These are phyloP conservation scores for Gossypium rotundifolium DNA, from an alignment of 345 rosid species.

Conservation along the genomic window DNA sequence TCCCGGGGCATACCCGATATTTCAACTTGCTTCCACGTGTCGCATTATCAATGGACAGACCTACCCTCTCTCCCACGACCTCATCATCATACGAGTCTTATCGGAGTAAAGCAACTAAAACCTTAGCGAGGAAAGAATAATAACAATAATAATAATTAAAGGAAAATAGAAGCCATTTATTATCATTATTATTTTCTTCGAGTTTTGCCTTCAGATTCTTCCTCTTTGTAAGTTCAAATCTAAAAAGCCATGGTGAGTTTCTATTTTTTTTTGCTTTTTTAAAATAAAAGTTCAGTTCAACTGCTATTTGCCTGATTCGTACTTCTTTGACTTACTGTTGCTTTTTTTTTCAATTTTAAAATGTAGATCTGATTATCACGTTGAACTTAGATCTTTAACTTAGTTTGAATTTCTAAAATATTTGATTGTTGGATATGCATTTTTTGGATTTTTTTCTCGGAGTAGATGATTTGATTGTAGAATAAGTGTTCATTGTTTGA, in stretches of 20 bases:
- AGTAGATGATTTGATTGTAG: neutral
- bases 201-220: neutral
- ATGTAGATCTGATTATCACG: neutral
- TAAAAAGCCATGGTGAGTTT: constrained; percentile 5
- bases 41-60: neutral
- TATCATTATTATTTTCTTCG: neutral
- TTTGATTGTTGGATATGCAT: neutral
- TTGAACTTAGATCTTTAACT: constrained; percentile 6
- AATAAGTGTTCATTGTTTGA: neutral
- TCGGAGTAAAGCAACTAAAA: neutral
- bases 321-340: neutral
- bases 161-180: neutral
- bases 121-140: neutral
- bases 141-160: too few relatives aligned
- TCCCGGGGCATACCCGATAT: neutral
- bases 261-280: neutral
- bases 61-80: neutral
- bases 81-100: neutral
- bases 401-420: neutral
- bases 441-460: neutral
- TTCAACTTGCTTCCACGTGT: neutral
- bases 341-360: neutral
- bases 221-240: neutral
- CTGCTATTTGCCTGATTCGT: neutral
- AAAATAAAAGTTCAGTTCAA: neutral